Evolutionary conservation across 768 basidiomycete species (phyloP).

Genomic region (Suillus plorans): DNA sequence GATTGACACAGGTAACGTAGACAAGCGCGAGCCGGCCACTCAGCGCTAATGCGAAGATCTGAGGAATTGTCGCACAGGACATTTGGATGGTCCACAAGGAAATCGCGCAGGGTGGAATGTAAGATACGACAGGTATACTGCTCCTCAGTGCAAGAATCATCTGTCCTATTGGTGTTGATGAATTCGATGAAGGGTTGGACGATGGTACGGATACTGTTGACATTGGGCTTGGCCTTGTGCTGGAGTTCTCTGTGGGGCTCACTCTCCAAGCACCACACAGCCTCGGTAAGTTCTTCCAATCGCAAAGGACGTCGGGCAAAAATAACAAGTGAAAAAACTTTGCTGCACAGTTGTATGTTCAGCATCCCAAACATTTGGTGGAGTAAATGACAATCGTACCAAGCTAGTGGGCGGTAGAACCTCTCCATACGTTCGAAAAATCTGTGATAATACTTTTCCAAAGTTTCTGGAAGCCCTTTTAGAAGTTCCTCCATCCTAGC

Average conservation of each 20-base stretch:
- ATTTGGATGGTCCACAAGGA: neutral
- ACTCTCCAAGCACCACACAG: slow-evolving; percentile 1
- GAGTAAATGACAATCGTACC: neutral
- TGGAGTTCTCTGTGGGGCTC: neutral
- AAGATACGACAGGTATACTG: neutral
- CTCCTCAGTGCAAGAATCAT: neutral
- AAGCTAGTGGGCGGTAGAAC: neutral
- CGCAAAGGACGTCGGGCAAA: slow-evolving; percentile 1
- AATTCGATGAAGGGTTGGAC: neutral
- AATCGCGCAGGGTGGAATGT: slow-evolving; percentile 1
- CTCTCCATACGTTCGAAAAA: neutral
- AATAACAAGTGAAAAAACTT: neutral
- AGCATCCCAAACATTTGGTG: neutral
- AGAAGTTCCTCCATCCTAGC: neutral
- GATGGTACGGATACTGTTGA: neutral
- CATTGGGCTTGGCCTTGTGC: neutral
- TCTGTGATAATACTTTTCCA: neutral
- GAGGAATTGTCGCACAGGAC: neutral
- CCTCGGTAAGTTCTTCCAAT: neutral
- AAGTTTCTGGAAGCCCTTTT: neutral
- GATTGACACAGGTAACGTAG: slow-evolving; percentile 25
- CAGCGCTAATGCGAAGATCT: neutral
- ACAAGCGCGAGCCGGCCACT: slow-evolving; percentile 18
- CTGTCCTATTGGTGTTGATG: neutral
- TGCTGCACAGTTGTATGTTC: neutral